Conservation (phyloP, 2,329 filamentous ascomycete species). For the Ophiostoma australiae region DNA sequence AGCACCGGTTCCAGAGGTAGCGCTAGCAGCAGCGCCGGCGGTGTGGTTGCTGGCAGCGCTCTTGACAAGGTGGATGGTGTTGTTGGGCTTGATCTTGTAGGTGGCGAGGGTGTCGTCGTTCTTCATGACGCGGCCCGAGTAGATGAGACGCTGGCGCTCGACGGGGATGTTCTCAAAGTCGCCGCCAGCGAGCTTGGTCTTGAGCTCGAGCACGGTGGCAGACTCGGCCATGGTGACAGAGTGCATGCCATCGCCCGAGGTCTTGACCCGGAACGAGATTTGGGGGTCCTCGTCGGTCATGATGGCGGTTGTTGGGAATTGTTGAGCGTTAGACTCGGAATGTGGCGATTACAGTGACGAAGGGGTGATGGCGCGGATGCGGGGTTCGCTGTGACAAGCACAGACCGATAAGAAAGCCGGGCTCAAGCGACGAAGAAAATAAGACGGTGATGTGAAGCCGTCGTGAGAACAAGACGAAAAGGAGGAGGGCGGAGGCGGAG, state of each 20-base stretch:
- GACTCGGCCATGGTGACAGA: constrained; percentile 72
- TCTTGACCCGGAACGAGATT: constrained; percentile 95
- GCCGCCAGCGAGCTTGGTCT: constrained; percentile 74
- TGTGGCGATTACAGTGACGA: background rate
- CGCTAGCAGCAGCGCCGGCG: constrained; percentile 33
- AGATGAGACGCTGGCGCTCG: constrained; percentile 91
- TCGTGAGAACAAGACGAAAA: background rate
- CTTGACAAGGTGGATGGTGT: constrained; percentile 95
- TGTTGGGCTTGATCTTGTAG: constrained; percentile 94
- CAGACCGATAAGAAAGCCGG: background rate
- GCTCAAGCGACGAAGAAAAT: background rate
- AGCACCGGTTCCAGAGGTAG: background rate
- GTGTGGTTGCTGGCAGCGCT: constrained; percentile 80
- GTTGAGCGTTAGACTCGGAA: background rate
- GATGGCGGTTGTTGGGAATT: background rate
- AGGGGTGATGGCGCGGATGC: background rate
- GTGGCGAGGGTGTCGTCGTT: constrained; percentile 78
- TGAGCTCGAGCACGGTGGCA: constrained; percentile 78
- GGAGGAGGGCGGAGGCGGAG: background rate
- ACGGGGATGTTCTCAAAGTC: constrained; percentile 83
- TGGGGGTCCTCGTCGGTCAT: constrained; percentile 73
- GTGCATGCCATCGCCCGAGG: constrained; percentile 75
- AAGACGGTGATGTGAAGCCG: background rate
- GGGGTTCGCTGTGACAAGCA: background rate
- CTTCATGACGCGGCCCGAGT: constrained; percentile 94